These are phyloP conservation scores for Globisporangium spinosum DNA, from an alignment of 352 stramenopile genomes.

Conservation along the genomic window DNA sequence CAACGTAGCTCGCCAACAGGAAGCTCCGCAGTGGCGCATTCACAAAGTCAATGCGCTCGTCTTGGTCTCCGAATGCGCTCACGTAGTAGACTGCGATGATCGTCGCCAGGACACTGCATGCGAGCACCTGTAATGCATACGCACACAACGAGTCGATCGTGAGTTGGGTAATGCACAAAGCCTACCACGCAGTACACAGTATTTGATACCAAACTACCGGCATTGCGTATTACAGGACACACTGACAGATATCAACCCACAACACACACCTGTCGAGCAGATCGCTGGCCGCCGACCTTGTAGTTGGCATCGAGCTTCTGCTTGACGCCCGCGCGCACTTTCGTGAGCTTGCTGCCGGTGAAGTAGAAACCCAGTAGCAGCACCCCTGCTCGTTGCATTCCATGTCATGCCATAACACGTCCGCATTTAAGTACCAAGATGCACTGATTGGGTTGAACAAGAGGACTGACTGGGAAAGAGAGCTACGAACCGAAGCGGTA, in stretches of 20 bases:
- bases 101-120: conserved; percentile 65
- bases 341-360: conserved; percentile 83
- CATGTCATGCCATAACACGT: background rate
- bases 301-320: conserved; percentile 65
- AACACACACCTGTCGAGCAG: conserved; percentile 35
- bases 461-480: background rate
- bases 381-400: conserved; percentile 33
- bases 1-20: conserved; percentile 78
- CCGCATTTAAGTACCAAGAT: background rate
- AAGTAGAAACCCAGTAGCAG: conserved; percentile 86
- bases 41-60: conserved; percentile 37
- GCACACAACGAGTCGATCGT: background rate
- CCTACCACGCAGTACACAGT: background rate
- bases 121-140: conserved; percentile 53
- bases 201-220: background rate
- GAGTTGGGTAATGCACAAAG: background rate
- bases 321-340: conserved; percentile 55
- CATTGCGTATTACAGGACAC: background rate
- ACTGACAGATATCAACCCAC: background rate
- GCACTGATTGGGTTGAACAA: background rate
- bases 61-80: conserved; percentile 36
- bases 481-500: conserved; percentile 57
- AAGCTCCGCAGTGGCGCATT: conserved; percentile 32
- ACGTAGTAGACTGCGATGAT: conserved; percentile 58
- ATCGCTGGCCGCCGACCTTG: conserved; percentile 77